Percentiles rank a stretch among this genome's conserved stretches.
Evolutionary conservation across 2,329 filamentous ascomycete species (phyloP).

Genomic region (Penicillium sp.): DNA sequence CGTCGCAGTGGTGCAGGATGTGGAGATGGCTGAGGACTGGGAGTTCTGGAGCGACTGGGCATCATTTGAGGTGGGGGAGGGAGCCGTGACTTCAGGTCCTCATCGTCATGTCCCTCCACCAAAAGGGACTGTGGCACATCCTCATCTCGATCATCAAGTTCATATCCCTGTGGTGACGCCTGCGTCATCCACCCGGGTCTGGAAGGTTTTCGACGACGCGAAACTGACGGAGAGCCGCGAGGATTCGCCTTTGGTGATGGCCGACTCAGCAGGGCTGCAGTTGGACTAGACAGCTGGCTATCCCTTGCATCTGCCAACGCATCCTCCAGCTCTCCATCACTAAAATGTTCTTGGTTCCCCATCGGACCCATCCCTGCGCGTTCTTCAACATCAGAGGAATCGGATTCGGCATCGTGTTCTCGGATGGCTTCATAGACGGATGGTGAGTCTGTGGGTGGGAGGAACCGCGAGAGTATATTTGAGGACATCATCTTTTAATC

Average conservation of each 20-base stretch:
- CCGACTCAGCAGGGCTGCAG: slow-evolving; percentile 39
- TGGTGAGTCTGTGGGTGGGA: slow-evolving; percentile 51
- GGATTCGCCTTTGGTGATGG: slow-evolving; percentile 24
- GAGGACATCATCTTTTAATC: slow-evolving; percentile 42
- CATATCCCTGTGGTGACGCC: slow-evolving; percentile 30
- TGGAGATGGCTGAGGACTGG: slow-evolving; percentile 43
- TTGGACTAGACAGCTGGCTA: slow-evolving; percentile 50
- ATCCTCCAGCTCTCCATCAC: slow-evolving; percentile 59
- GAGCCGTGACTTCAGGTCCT: slow-evolving; percentile 40
- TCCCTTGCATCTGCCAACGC: slow-evolving; percentile 54
- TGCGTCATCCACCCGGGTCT: slow-evolving; percentile 34
- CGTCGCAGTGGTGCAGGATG: slow-evolving; percentile 44
- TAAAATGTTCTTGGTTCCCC: slow-evolving; percentile 51
- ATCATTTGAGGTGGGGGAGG: slow-evolving; percentile 33
- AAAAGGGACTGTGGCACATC: slow-evolving; percentile 66
- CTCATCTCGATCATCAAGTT: slow-evolving; percentile 58
- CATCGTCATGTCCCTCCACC: slow-evolving; percentile 53
- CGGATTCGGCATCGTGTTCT: slow-evolving; percentile 48
- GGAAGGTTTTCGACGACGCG: slow-evolving; percentile 29
- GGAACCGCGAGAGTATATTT: slow-evolving; percentile 44
- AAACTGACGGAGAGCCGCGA: slow-evolving; percentile 17
- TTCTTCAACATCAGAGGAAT: slow-evolving; percentile 47
- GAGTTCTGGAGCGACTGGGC: slow-evolving; percentile 19
- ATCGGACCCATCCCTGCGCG: slow-evolving; percentile 51
- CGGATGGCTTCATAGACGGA: slow-evolving; percentile 52